These are phyloP conservation scores for Boletus sp. DNA, from an alignment of 768 basidiomycete species.

Conservation along the genomic window DNA sequence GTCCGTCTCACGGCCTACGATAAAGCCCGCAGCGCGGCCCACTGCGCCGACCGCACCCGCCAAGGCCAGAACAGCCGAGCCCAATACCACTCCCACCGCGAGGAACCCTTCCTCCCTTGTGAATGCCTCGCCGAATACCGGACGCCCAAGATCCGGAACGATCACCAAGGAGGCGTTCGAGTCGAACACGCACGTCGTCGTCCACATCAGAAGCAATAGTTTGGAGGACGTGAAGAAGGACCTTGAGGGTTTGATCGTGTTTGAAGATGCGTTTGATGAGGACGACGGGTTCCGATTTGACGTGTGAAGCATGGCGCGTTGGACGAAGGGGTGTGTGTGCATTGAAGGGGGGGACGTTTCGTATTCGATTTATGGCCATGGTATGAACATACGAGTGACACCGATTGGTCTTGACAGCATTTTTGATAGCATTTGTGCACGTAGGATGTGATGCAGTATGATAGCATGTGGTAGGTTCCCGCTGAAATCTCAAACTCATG, in stretches of 20 bases:
- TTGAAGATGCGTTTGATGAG: conserved; percentile 26
- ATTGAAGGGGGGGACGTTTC: not conserved
- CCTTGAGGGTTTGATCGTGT: conserved; percentile 29
- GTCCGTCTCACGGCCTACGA: conserved; percentile 5
- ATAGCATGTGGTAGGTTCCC: not conserved
- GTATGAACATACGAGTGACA: conserved; percentile 5
- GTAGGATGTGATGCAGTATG: conserved; percentile 11
- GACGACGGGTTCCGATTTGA: conserved; percentile 31
- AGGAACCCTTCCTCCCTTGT: not conserved
- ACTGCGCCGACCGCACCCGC: not conserved
- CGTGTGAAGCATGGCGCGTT: conserved; percentile 13
- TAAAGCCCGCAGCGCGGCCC: conserved; percentile 7
- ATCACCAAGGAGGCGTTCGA: conserved; percentile 24
- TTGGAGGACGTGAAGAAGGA: conserved; percentile 31
- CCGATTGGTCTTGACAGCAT: conserved; percentile 3
- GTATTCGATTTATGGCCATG: conserved; percentile 15
- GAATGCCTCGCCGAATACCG: not conserved
- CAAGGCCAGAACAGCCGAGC: conserved; percentile 9
- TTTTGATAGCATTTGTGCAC: conserved; percentile 13
- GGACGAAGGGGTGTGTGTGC: not conserved
- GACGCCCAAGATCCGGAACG: conserved; percentile 24
- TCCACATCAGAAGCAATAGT: conserved; percentile 19
- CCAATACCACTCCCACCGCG: not conserved
- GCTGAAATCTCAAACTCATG: not conserved
- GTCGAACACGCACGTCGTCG: conserved; percentile 18